Evolutionary conservation across 768 basidiomycete species (phyloP).

Genomic region (Macrolepiota dolichaula): DNA sequence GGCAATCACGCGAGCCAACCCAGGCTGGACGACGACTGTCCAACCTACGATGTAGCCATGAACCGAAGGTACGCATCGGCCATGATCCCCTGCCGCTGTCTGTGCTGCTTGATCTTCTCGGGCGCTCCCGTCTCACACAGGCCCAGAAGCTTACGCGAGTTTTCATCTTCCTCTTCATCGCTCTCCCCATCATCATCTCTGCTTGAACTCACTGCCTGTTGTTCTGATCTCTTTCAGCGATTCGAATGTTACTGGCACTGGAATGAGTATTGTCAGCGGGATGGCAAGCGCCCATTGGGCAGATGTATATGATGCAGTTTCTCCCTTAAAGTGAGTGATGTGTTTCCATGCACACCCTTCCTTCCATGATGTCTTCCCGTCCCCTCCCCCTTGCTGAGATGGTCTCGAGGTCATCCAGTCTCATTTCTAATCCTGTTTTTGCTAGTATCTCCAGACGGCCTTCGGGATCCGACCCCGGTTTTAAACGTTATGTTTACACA

Average conservation of each 20-base stretch:
- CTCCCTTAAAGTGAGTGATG: slow-evolving; percentile 22
- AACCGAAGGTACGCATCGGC: slow-evolving; percentile 33
- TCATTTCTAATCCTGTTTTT: not conserved
- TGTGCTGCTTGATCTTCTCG: not conserved
- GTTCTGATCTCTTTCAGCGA: slow-evolving; percentile 18
- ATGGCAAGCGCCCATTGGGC: slow-evolving; percentile 15
- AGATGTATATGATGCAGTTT: slow-evolving; percentile 15
- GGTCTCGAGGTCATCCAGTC: not conserved
- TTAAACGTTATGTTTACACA: slow-evolving; percentile 49
- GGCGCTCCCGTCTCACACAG: slow-evolving; percentile 16
- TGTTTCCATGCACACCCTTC: slow-evolving; percentile 1
- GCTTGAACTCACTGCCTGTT: not conserved
- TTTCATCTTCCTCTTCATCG: not conserved
- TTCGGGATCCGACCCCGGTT: slow-evolving; percentile 19
- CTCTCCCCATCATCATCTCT: slow-evolving; percentile 2
- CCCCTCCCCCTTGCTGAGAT: slow-evolving; percentile 6
- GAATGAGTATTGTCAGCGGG: slow-evolving; percentile 7
- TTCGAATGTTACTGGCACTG: slow-evolving; percentile 23
- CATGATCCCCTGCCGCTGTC: not conserved
- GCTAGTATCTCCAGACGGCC: slow-evolving; percentile 19
- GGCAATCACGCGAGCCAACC: slow-evolving; percentile 3
- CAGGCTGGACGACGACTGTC: slow-evolving; percentile 30
- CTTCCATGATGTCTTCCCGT: slow-evolving; percentile 8
- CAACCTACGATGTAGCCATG: slow-evolving; percentile 36
- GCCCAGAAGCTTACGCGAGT: slow-evolving; percentile 10